A percentile compares a stretch with the other conserved stretches of the same genome.
Conservation (phyloP, 139 green algal species). For the Prasinococcaceae sp. region DNA sequence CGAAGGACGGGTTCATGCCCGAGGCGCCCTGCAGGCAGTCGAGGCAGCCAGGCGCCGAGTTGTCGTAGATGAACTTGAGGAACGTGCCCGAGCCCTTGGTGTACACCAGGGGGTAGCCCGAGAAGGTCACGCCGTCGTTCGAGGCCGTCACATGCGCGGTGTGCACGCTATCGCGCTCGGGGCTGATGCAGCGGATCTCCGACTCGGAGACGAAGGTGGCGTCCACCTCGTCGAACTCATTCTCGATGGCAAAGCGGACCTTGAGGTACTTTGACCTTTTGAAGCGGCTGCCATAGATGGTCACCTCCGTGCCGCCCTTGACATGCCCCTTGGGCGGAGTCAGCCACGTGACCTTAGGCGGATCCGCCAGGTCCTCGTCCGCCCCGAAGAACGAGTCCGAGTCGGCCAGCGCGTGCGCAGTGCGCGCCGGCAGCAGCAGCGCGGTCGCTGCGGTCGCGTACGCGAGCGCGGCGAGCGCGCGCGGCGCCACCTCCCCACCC, state of each 20-base stretch:
- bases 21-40: not conserved
- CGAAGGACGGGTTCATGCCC: not conserved
- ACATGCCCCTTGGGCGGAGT: constrained; percentile 9
- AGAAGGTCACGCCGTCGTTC: constrained; percentile 8
- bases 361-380: no score
- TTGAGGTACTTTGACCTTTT: not conserved
- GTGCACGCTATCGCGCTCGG: not conserved
- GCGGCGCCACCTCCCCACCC: no score
- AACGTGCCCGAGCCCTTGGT: constrained; percentile 12
- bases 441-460: no score
- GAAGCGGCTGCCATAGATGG: constrained; percentile 12
- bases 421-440: no score
- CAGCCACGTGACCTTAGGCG: constrained; percentile 10
- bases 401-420: no score
- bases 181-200: not conserved
- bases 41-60: constrained; percentile 2
- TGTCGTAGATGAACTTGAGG: constrained; percentile 11
- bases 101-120: constrained; percentile 2
- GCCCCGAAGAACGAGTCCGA: no score
- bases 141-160: constrained; percentile 1
- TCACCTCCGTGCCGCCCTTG: constrained; percentile 4
- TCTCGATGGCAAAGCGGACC: constrained; percentile 4
- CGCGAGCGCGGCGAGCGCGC: no score
- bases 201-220: not conserved
- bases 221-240: constrained; percentile 5